Conservation (phyloP, 148 eudicot genomes). For the Limonium bicolor region DNA sequence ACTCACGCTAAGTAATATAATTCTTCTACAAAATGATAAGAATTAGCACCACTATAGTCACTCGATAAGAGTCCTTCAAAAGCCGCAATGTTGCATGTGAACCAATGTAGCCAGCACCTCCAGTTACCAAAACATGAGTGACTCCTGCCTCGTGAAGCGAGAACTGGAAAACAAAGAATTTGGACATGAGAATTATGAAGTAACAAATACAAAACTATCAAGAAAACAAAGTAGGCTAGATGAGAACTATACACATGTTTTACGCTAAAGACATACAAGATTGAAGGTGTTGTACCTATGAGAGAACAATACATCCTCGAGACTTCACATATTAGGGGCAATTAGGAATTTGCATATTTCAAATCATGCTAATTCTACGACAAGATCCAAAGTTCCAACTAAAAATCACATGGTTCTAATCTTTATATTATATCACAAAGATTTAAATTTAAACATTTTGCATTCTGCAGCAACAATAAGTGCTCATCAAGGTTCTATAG, state of each 20-base stretch:
- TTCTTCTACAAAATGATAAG: neutral
- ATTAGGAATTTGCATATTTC: too few species aligned
- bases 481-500: too few species aligned
- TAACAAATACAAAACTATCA: neutral
- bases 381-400: too few species aligned
- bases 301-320: too few species aligned
- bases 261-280: neutral
- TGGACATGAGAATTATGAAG: neutral
- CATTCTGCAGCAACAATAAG: too few species aligned
- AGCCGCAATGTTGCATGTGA: constrained; percentile 89
- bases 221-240: neutral
- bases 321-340: too few species aligned
- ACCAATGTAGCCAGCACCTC: constrained; percentile 97
- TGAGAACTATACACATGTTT: neutral
- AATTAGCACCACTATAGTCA: constrained; percentile 72
- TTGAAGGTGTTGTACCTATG: neutral
- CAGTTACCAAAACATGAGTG: constrained; percentile 83
- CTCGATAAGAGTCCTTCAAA: constrained; percentile 67
- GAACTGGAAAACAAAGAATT: constrained; percentile 30
- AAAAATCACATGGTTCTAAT: too few species aligned
- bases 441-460: too few species aligned
- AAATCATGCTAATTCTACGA: too few species aligned
- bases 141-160: constrained; percentile 63
- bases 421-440: too few species aligned
- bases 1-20: neutral